Evolutionary conservation across 805 yeast species (phyloP), one percentile per base, ranked within the genome.

Genomic region (Saccharomycopsis microspora): DNA sequence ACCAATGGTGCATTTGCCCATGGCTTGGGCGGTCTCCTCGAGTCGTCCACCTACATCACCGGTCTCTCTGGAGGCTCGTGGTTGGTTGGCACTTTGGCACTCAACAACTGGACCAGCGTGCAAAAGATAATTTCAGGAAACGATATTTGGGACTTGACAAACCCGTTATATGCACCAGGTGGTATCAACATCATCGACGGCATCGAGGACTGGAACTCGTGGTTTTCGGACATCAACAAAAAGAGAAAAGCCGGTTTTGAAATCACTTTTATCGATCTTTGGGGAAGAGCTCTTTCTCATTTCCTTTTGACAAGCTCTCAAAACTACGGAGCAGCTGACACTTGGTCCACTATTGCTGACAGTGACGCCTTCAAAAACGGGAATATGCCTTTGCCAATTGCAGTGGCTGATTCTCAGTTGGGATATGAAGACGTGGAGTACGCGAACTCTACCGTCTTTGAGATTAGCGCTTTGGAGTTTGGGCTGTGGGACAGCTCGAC

Each of bases 201-300:
- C 89, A 5, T 19, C n/a, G 32, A 80, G 1, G 73, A 74, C 51
- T 50, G 46, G 46, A 45, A 44, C 28, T 36, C 43, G 8, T 44
- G 52, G 48, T 40, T 43, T 30, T 72, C 73, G 50, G 83, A 77
- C 47, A 64, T 85, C n/a, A 63, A 66, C 6, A 69, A 55, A 3
- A 80, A 79, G 57, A 61, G 62, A 48, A 63, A 67, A 29, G 90
- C 90, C 2, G 94, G 94, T 0, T 85, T 72, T 59, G 68, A 72
- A 11, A 67, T 78, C 10, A 68, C 85, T 5, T 55, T 85, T 32
- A 81, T 90, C 3, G 95, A 85, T 61, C 73, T 77, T 48, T 85
- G 93, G 94, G 88, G 87, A 4, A 70, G 89, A 54, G 79, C 80
- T 2, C 65, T 87, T 44, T 75, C 93, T 2, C 74, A 80, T 55